Conservation (phyloP, 179 eudicot species). For the Beta corolliflora region DNA sequence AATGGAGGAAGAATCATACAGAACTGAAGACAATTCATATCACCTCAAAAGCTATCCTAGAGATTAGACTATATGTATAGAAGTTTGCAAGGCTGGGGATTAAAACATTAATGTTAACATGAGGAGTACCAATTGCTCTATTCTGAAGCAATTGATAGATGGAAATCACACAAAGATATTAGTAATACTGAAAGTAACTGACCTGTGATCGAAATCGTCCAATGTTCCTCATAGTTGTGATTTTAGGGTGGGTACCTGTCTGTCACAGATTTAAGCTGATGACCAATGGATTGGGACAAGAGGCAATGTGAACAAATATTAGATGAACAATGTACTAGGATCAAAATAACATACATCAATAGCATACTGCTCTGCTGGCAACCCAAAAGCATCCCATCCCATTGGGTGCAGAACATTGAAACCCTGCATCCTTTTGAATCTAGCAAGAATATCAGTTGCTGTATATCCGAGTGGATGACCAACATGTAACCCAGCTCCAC, state of each 20-base stretch:
- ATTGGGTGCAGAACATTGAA: conserved; percentile 97
- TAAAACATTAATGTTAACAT: not conserved
- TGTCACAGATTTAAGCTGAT: conserved; percentile 46
- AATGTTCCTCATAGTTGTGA: conserved; percentile 87
- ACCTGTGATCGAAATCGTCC: conserved; percentile 88
- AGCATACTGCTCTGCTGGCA: conserved; percentile 99
- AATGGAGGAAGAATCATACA: conserved; percentile 20
- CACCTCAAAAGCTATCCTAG: not conserved
- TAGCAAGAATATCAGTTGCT: conserved; percentile 97
- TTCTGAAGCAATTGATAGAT: not conserved
- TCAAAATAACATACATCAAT: conserved; percentile 62
- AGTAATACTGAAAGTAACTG: conserved; percentile 1
- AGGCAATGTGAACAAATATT: conserved; percentile 15
- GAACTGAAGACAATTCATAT: conserved; percentile 2
- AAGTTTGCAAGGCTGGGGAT: not conserved
- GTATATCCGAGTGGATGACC: conserved; percentile 99
- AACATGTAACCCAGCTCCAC: conserved; percentile 99
- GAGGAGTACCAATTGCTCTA: not conserved
- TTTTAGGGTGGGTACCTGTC: conserved; percentile 99
- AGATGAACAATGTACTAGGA: conserved; percentile 17
- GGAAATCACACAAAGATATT: not conserved
- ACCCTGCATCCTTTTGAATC: conserved; percentile 96
- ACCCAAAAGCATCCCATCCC: conserved; percentile 99
- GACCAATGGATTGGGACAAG: conserved; percentile 26
- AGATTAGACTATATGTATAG: not conserved